Conservation (phyloP, 345 rosid species). For the Luvunga scandens region DNA sequence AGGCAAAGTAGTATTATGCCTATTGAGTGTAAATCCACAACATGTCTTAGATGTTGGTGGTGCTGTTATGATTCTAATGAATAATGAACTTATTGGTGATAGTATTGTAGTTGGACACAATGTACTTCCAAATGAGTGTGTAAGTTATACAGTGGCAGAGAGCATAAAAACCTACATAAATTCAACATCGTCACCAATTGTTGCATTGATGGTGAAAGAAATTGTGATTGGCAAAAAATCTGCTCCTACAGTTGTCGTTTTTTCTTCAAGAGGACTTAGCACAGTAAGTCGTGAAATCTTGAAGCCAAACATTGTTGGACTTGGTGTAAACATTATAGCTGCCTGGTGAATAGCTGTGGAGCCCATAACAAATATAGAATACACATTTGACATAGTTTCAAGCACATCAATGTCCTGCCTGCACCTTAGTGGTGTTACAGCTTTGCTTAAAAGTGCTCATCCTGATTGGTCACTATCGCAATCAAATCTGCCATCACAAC, state of each 20-base stretch:
- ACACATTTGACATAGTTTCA: not conserved
- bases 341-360: not conserved
- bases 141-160: not conserved
- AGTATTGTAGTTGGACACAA: too few relatives aligned
- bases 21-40: not conserved
- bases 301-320: not conserved
- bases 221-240: not conserved
- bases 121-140: not conserved
- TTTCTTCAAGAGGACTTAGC: not conserved
- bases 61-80: not conserved
- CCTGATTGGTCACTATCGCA: not conserved
- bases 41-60: not conserved
- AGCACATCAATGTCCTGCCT: not conserved
- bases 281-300: not conserved
- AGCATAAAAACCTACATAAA: not conserved
- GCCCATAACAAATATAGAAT: too few relatives aligned
- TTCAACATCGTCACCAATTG: not conserved
- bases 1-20: not conserved
- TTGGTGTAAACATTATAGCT: not conserved
- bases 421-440: not conserved
- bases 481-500: not conserved
- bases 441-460: not conserved
- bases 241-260: not conserved
- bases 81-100: not conserved
- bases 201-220: not conserved